Conservation (phyloP, 1,284 basidiomycete species). For the Cutaneotrichosporon dermatis region DNA sequence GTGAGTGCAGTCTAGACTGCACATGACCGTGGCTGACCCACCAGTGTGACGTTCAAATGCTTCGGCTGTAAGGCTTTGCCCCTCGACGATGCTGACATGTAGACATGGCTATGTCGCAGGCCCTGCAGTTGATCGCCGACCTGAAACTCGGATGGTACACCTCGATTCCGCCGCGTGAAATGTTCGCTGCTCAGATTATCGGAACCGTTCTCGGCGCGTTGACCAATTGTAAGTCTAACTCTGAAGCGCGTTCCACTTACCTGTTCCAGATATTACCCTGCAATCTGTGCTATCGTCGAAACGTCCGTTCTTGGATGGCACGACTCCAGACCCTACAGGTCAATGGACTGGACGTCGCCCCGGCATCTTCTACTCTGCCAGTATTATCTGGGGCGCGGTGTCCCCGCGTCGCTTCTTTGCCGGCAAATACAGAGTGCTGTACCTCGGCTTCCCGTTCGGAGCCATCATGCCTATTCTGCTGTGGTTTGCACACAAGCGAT, state of each 20-base stretch:
- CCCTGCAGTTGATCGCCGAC: conserved; percentile 49
- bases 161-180: conserved; percentile 48
- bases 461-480: conserved; percentile 47
- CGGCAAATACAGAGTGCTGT: conserved; percentile 49
- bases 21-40: background rate
- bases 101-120: conserved; percentile 52
- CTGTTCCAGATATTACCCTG: conserved; percentile 46
- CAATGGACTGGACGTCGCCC: conserved; percentile 49
- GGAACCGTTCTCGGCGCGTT: conserved; percentile 52
- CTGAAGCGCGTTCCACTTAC: too few species aligned
- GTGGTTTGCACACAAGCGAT: conserved; percentile 50
- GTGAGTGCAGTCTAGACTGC: conserved; percentile 24
- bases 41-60: conserved; percentile 49
- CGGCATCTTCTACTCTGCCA: conserved; percentile 49
- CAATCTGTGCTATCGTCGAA: conserved; percentile 47
- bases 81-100: background rate
- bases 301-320: conserved; percentile 44
- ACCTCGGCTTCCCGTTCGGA: conserved; percentile 51
- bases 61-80: conserved; percentile 36
- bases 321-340: conserved; percentile 50
- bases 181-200: conserved; percentile 53
- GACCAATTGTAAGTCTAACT: conserved; percentile 42
- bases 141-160: conserved; percentile 52
- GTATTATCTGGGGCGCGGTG: conserved; percentile 50
- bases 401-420: conserved; percentile 52